Conservation (phyloP, 139 green algal genomes). For the Closterium sp. region DNA sequence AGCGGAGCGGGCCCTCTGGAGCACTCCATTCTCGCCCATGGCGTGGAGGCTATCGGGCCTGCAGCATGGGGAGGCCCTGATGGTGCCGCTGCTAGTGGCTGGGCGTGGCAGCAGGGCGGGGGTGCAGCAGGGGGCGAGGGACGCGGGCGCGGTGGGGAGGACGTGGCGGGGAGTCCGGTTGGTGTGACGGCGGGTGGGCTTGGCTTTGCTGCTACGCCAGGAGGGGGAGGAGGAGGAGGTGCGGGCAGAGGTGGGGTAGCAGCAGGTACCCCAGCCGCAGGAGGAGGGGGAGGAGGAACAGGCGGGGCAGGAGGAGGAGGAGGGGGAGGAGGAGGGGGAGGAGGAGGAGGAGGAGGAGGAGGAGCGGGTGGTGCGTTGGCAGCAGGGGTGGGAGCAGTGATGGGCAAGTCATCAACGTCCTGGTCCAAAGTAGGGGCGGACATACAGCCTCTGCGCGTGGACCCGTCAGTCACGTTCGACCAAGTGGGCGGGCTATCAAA, state of each 20-base stretch:
- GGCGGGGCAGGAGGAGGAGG: background rate
- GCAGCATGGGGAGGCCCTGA: background rate
- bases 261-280: background rate
- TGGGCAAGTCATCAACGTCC: slow-evolving; percentile 11
- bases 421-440: slow-evolving; percentile 60
- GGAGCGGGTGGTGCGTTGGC: background rate
- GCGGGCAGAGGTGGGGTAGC: background rate
- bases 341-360: background rate
- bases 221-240: background rate
- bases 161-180: background rate
- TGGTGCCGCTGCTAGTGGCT: background rate
- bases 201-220: background rate
- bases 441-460: slow-evolving; percentile 81
- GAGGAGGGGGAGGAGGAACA: background rate
- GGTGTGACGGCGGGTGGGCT: background rate
- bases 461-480: slow-evolving; percentile 83
- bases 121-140: background rate
- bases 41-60: background rate
- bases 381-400: background rate
- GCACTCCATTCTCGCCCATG: background rate
- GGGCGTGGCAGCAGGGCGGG: background rate
- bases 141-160: background rate
- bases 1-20: background rate
- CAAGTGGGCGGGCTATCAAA: slow-evolving; percentile 81
- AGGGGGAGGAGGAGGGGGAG: slow-evolving; percentile 1